These are phyloP conservation scores for Epithele typhae DNA, from an alignment of 768 basidiomycete species.

Conservation along the genomic window DNA sequence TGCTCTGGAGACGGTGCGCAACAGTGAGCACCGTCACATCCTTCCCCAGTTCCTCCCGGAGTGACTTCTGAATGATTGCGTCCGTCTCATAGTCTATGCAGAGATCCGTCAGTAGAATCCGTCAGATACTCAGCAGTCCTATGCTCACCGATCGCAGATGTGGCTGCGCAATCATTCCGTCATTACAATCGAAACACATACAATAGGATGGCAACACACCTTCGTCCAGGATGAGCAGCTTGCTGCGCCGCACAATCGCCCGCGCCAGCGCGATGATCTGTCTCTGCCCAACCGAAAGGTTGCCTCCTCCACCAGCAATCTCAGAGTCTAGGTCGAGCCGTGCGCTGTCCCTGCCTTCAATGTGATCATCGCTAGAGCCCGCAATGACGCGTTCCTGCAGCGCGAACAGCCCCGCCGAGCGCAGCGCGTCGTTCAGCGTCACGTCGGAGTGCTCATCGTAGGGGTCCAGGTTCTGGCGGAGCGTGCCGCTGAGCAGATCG, in stretches of 20 bases:
- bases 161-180: conserved; percentile 27
- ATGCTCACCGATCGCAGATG: conserved; percentile 39
- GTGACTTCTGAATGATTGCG: conserved; percentile 37
- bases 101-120: background rate
- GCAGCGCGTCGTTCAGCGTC: conserved; percentile 43
- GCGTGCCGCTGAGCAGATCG: conserved; percentile 49
- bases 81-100: conserved; percentile 40
- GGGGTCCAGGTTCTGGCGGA: conserved; percentile 57
- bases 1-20: conserved; percentile 36
- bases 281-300: conserved; percentile 50
- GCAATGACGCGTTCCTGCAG: conserved; percentile 23
- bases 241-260: conserved; percentile 51
- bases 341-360: conserved; percentile 25
- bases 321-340: conserved; percentile 40
- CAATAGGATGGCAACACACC: conserved; percentile 23
- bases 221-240: conserved; percentile 56
- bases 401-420: conserved; percentile 43
- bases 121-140: background rate
- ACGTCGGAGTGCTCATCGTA: conserved; percentile 52
- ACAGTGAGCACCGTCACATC: conserved; percentile 43
- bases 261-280: conserved; percentile 58
- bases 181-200: too few relatives aligned
- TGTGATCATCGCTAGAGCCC: conserved; percentile 27
- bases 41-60: conserved; percentile 33
- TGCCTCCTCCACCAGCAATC: conserved; percentile 40